Base-by-base conservation (phyloP, 179 eudicot species). In the Beta lomatogona region DNA sequence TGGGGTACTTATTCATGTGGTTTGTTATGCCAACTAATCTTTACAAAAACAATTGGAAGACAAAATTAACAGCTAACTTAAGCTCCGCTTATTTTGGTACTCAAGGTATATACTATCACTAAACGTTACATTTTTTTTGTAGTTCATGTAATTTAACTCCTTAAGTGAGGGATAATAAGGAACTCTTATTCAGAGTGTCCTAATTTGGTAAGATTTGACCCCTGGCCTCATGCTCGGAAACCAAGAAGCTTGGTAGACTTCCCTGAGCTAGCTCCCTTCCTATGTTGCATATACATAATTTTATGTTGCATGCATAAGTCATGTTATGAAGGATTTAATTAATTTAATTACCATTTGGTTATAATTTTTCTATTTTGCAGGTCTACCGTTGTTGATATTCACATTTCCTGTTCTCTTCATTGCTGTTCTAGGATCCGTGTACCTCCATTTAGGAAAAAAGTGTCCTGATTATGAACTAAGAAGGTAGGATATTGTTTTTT, bases 61-160 rank as follows among this genome's bases (percentile, higher is more conserved):
- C 82, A 16, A 67, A 80, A 19, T 10, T 91, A 14, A 78, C 80
- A 52, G 45, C 85, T 6, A 70, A 85, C 7, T 54, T 88, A 3
- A 44, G 48, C 28, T 87, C 97, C 6, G 89, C 93, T 16, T 93
- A 88, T 86, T 90, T 89, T 68, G 93, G 93, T 45, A 66, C 80
- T 67, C 91, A 89, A 88, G 95, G 95, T 90, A 54, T 5, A 57
- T 18, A 18, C 4, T 0, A 19, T 53, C 2, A 13, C 14, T 52
- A 21, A 6, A 48, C 4, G 10, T 25, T 66, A 7, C 45, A 4
- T 60, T 25, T 31, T 25, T 36, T 36, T 36, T 36, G 41, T 36
- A 1, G 41, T 36, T 36, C 41, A 36, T 36, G 41, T 36, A 36
- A 0, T 36, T 36, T 36, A 36, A 36, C 41, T 36, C 41, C 41